phyloP scores from a whole-genome alignment of 192 early-diverging fungal species.

The Coemansia sp. region DNA sequence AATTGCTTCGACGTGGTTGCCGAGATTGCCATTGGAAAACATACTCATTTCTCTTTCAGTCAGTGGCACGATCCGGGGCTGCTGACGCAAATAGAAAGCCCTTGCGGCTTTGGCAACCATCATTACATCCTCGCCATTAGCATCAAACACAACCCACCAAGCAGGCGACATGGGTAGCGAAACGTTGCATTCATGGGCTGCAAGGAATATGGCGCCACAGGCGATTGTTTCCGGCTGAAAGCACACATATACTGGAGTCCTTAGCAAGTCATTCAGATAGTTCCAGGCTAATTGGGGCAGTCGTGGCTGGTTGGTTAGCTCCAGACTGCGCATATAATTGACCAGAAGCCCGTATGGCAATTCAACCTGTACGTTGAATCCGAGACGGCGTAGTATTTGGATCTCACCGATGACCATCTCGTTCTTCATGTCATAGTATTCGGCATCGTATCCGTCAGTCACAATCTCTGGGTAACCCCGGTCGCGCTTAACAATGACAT shows the following conservation, averaged over 20 bases:
- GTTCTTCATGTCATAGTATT: slow-evolving; percentile 77
- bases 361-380: slow-evolving; percentile 95
- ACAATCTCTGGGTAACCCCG: slow-evolving; percentile 54
- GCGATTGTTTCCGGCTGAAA: slow-evolving; percentile 69
- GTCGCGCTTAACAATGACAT: slow-evolving; percentile 66
- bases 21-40: slow-evolving; percentile 16
- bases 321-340: slow-evolving; percentile 85
- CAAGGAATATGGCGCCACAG: slow-evolving; percentile 80
- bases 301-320: slow-evolving; percentile 66
- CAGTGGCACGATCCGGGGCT: slow-evolving; percentile 59
- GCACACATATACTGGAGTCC: slow-evolving; percentile 42
- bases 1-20: slow-evolving; percentile 9
- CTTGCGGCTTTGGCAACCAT: slow-evolving; percentile 61
- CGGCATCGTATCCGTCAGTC: slow-evolving; percentile 60
- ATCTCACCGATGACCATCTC: slow-evolving; percentile 80
- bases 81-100: slow-evolving; percentile 57
- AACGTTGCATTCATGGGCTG: slow-evolving; percentile 63
- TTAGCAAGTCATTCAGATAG: slow-evolving; percentile 86
- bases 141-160: slow-evolving; percentile 89
- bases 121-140: slow-evolving; percentile 63
- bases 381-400: slow-evolving; percentile 82
- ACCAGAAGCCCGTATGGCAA: slow-evolving; percentile 94
- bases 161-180: slow-evolving; percentile 70
- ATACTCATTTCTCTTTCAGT: slow-evolving; percentile 57
- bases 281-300: slow-evolving; percentile 92